Evolutionary conservation across 2,329 filamentous ascomycete genomes (phyloP), one percentile per base, ranked within the genome.

Genomic region (Exophiala sp.): DNA sequence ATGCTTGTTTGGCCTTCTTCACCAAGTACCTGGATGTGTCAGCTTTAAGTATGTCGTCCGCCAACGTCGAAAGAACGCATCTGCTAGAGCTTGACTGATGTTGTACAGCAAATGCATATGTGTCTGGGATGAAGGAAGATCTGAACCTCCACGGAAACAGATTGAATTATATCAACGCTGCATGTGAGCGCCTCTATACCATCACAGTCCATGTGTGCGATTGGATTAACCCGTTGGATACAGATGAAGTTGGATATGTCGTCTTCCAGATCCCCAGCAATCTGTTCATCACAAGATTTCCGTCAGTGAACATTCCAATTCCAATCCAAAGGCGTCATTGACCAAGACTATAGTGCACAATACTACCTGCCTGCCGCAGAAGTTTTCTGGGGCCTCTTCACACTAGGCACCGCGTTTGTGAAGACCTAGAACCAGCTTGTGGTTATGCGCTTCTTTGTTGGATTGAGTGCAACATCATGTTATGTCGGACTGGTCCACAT

Each of bases 231-330:
- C n/a, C n/a, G n/a, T n/a, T 35, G 32, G 13, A 14, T 35, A 4
- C 32, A 35, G 32, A 35, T n/a, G 32, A 35, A 18, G 57, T 60
- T 19, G 57, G 60, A n/a, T 62, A 61, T 45, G 38, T 49, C 11
- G 24, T 43, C 3, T 27, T 27, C 27, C 46, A 72, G 41, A 22
- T 53, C 16, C 50, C 46, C 19, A 48, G 43, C 18, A 53, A 53
- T 35, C 23, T 53, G 51, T 64, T 68, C 41, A 65, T 70, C 27
- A 64, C 59, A 5, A 35, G n/a, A 18, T 35, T 35, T n/a, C 32
- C 32, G 32, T 35, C 5, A 27, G 24, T 27, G 24, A n/a, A n/a
- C n/a, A n/a, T n/a, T n/a, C n/a, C n/a, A n/a, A n/a, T n/a, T n/a
- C n/a, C n/a, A n/a, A n/a, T n/a, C n/a, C n/a, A n/a, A n/a, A n/a